phyloP scores from a whole-genome alignment of 495 filamentous ascomycete species.

The Aspergillus ellipticus region DNA sequence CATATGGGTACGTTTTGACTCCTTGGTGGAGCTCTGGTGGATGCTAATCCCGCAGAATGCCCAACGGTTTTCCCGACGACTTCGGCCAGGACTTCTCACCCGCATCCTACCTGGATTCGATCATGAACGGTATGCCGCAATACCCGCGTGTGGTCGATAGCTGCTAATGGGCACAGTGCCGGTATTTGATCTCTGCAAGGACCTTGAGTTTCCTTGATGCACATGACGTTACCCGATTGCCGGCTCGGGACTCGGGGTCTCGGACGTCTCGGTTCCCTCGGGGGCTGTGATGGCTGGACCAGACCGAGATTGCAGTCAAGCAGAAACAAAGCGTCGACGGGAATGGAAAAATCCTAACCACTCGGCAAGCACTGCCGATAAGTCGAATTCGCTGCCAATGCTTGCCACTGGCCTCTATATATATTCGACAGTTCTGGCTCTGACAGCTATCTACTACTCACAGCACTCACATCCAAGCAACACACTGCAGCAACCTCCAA shows the following conservation, averaged over 20 bases:
- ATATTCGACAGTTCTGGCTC: not conserved
- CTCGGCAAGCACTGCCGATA: not conserved
- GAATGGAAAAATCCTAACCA: too few relatives aligned
- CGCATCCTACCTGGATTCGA: slow-evolving; percentile 32
- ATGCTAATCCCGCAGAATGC: slow-evolving; percentile 1
- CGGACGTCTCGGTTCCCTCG: slow-evolving; percentile 9
- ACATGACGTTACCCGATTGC: not conserved
- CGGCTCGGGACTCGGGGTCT: slow-evolving; percentile 6
- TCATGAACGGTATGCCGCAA: slow-evolving; percentile 32
- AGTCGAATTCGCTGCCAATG: not conserved
- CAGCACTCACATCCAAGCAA: not conserved
- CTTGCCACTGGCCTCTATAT: not conserved
- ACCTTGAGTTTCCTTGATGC: slow-evolving; percentile 14
- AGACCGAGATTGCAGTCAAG: not conserved
- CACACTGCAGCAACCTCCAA: not conserved
- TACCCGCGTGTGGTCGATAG: too few relatives aligned
- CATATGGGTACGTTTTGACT: not conserved
- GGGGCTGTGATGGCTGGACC: not conserved
- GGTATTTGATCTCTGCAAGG: slow-evolving; percentile 28
- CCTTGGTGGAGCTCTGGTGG: not conserved
- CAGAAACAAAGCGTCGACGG: too few relatives aligned
- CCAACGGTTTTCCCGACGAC: slow-evolving; percentile 1
- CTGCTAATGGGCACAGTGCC: slow-evolving; percentile 18
- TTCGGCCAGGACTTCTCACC: slow-evolving; percentile 21
- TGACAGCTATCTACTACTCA: not conserved